phyloP scores from a whole-genome alignment of 2,329 filamentous ascomycete genomes.

The Clonostachys byssicola region DNA sequence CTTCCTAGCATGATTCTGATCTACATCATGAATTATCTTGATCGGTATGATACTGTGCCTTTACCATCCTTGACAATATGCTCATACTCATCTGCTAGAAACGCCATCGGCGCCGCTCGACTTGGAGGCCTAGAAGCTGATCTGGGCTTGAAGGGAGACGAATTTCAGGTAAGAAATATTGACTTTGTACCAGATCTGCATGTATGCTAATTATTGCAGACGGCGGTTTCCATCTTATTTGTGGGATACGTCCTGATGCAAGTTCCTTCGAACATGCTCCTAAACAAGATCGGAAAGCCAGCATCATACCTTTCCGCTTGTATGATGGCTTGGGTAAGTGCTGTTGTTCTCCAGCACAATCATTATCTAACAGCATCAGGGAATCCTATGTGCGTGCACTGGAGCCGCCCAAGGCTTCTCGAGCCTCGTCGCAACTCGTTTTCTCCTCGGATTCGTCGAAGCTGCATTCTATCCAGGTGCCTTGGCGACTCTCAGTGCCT shows the following conservation, averaged over 20 bases:
- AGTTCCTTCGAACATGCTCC: conserved; percentile 43
- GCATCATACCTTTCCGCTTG: conserved; percentile 40
- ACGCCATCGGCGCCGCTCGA: too few species aligned
- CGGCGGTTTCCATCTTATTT: neutral
- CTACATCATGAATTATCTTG: too few species aligned
- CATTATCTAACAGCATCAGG: conserved; percentile 9
- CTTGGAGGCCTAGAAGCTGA: too few species aligned
- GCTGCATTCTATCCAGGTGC: conserved; percentile 47
- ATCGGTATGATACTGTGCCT: too few species aligned
- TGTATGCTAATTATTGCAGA: neutral
- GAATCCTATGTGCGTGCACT: conserved; percentile 12
- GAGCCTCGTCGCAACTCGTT: conserved; percentile 27
- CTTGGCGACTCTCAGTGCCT: conserved; percentile 22
- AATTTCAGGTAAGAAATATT: too few species aligned
- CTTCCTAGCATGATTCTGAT: too few species aligned
- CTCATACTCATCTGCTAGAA: too few species aligned
- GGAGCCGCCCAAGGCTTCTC: conserved; percentile 34
- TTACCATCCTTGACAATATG: too few species aligned
- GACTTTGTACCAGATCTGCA: neutral
- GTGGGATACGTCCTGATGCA: conserved; percentile 39
- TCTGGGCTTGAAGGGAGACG: too few species aligned
- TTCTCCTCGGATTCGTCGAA: conserved; percentile 48
- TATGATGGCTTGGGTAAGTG: conserved; percentile 8
- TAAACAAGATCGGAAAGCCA: conserved; percentile 39
- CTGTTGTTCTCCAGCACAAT: neutral